Evolutionary conservation across 1,139 yeast species (phyloP), one percentile per base, ranked within the genome.

Genomic region (Komagataea norvegica): DNA sequence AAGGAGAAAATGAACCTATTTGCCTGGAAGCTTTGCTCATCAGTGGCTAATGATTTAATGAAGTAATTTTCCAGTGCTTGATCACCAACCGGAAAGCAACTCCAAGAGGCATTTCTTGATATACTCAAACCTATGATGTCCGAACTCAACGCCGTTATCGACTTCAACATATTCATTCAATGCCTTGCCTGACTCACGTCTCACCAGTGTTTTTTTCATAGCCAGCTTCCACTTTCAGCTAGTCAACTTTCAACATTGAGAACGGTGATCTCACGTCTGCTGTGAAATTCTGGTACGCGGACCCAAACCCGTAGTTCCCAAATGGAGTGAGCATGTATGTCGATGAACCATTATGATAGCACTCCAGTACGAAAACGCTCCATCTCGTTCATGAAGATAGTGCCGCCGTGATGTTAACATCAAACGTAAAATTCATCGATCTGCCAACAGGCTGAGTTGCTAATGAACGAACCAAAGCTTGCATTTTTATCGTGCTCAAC

Each of bases 261-360:
- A 56, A 46, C 6, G 68, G 67, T 6, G 47, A 42, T 10, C 37
- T 34, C 28, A 55, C 43, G 11, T 47, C 48, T 13, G 64, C 55
- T 4, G 57, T 56, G 24, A 55, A 44, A 58, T 56, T 38, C 56
- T 61, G 56, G 42, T 64, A 65, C 14, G 77, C 64, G 3, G 60
- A 47, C 3, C 79, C 83, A 30, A 51, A 46, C 0, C 83, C 84
- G 48, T 66, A 63, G 48, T 77, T 77, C 1, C 81, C 80, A 8
- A 49, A 42, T n/a, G 73, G 68, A 3, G 74, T 56, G 4, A 74
- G 39, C 2, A 65, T 59, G 46, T 62, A 77, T 6, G 47, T 46
- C 0, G 83, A 74, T 1, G 74, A 63, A 24, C 83, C 84, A 42
- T 61, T 60, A 46, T 68, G 71, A 20, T 41, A 45, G 3, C 62